phyloP scores from a whole-genome alignment of 2,329 filamentous ascomycete genomes.

The Epichloe glyceriae region DNA sequence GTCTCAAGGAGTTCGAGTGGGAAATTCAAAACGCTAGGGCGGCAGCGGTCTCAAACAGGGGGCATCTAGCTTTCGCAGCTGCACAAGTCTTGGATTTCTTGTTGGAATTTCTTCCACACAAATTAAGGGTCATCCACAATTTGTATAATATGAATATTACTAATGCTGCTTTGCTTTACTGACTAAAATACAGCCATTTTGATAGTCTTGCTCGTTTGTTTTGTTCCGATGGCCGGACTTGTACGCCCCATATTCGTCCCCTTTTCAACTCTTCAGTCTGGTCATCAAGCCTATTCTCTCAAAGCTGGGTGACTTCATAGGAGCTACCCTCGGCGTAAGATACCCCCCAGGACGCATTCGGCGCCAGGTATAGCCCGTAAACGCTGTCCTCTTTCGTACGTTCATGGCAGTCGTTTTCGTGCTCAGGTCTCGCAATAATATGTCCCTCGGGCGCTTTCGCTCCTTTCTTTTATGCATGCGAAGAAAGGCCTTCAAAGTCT shows the following conservation, averaged over 20 bases:
- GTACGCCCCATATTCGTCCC: neutral
- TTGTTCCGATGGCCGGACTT: neutral
- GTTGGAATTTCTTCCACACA: too few species aligned
- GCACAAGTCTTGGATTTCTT: neutral
- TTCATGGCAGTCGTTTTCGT: conserved; percentile 59
- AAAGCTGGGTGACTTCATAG: neutral
- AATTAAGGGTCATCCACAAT: neutral
- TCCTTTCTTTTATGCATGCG: conserved; percentile 47
- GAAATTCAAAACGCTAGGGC: conserved; percentile 63
- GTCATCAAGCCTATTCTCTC: neutral
- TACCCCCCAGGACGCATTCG: conserved; percentile 28
- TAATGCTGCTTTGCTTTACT: neutral
- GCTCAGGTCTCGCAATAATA: conserved; percentile 60
- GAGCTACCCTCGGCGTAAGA: conserved; percentile 6
- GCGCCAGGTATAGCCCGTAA: conserved; percentile 81
- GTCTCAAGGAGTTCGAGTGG: conserved; percentile 85
- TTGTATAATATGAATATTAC: conserved; percentile 2
- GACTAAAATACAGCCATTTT: too few species aligned
- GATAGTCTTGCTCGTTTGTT: too few species aligned
- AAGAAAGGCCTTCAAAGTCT: conserved; percentile 36
- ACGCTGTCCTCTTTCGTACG: conserved; percentile 69
- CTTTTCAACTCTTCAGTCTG: neutral
- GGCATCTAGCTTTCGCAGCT: neutral
- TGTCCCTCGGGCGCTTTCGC: conserved; percentile 71
- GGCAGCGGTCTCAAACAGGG: conserved; percentile 14